phyloP scores from a whole-genome alignment of 2,329 filamentous ascomycete genomes.

The Monosporascus sp. region DNA sequence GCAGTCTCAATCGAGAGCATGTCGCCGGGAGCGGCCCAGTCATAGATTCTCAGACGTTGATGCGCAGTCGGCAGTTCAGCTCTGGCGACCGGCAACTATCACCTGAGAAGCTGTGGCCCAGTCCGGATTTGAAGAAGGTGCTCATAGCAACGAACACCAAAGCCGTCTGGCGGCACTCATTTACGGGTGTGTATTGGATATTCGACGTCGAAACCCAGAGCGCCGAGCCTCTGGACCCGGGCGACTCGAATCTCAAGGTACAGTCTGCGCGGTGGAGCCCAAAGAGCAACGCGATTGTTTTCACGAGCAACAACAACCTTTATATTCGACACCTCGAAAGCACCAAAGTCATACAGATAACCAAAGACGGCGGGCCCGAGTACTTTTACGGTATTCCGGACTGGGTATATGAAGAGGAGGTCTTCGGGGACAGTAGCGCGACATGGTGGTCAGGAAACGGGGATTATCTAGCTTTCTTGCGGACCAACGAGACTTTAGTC shows the following conservation, averaged over 20 bases:
- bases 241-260: constrained; percentile 57
- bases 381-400: constrained; percentile 95
- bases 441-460: constrained; percentile 96
- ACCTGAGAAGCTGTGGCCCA: constrained; percentile 66
- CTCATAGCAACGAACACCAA: constrained; percentile 68
- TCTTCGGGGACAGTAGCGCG: constrained; percentile 71
- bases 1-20: constrained; percentile 42
- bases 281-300: constrained; percentile 79
- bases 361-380: constrained; percentile 77
- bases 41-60: constrained; percentile 61
- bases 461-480: constrained; percentile 82
- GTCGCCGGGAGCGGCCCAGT: constrained; percentile 31
- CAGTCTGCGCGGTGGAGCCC: constrained; percentile 91
- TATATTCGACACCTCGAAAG: constrained; percentile 64
- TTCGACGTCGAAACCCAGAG: constrained; percentile 80
- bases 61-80: constrained; percentile 61
- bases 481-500: constrained; percentile 88
- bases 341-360: constrained; percentile 64
- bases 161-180: constrained; percentile 87
- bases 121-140: constrained; percentile 78
- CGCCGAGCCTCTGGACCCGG: constrained; percentile 71
- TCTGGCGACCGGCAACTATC: constrained; percentile 49
- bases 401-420: constrained; percentile 91
- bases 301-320: constrained; percentile 85
- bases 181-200: constrained; percentile 81